A percentile compares a stretch with the other conserved stretches of the same genome.
Conservation (phyloP, 2,329 filamentous ascomycete genomes). For the Fonsecaea monophora region DNA sequence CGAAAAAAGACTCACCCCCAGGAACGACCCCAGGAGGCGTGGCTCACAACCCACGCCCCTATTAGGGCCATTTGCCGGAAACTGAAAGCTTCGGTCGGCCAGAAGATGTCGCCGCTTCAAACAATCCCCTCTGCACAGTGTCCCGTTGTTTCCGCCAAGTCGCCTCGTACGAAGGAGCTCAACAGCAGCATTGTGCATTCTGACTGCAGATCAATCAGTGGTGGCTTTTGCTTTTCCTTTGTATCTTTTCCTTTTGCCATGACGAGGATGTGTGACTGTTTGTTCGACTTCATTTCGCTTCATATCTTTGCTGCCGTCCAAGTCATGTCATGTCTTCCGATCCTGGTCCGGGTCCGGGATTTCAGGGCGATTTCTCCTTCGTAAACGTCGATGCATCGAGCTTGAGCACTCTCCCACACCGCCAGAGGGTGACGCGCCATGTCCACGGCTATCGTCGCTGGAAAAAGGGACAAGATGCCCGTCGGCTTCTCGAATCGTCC, state of each 20-base stretch:
- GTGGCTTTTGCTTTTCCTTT: neutral
- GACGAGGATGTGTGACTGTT: neutral
- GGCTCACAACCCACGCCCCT: neutral
- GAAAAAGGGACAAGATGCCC: conserved; percentile 17
- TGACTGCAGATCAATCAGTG: neutral
- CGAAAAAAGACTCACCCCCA: neutral
- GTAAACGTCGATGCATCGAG: conserved; percentile 20
- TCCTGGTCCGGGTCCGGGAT: neutral
- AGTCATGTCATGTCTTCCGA: neutral
- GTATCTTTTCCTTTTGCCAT: neutral
- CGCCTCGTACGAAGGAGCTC: neutral
- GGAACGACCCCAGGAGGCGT: neutral
- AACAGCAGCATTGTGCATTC: neutral
- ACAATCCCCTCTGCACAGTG: neutral
- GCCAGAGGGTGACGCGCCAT: conserved; percentile 12
- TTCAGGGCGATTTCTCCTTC: conserved; percentile 17
- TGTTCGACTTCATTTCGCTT: neutral
- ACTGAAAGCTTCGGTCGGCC: neutral
- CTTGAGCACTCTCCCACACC: conserved; percentile 11
- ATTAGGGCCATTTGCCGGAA: neutral
- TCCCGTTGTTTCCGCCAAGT: neutral
- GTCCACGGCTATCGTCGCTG: conserved; percentile 21
- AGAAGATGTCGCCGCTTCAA: conserved; percentile 5
- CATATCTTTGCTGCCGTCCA: neutral
- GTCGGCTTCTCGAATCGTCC: conserved; percentile 18